Base-by-base conservation (phyloP, 2,329 filamentous ascomycete species). In the Neonectria hederae region DNA sequence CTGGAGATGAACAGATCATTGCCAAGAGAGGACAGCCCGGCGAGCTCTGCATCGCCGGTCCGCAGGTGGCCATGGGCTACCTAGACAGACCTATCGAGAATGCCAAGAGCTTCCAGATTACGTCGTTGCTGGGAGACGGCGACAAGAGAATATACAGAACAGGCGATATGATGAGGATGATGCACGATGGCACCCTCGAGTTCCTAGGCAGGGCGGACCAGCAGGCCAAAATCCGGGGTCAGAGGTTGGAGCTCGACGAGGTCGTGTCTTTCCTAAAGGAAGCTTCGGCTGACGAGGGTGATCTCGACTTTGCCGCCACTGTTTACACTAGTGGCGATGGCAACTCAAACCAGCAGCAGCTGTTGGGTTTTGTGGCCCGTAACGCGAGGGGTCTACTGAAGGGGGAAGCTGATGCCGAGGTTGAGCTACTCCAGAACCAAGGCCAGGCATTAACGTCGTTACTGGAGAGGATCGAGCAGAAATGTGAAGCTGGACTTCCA, bases 11-110 rank as follows among this genome's bases (percentile, higher is more conserved):
- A 40, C 54, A 67, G 11, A 42, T 68, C 4, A n/a, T 71, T 22
- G 64, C 67, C 30, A 62, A 60, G 4, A 63, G 62, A 10, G 70
- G 72, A 9, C 69, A 72, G 62, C 57, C 76, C 7, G 82, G 82
- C 9, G 82, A 84, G 68, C 72, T 84, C 14, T 82, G 79, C 49
- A 81, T 84, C 51, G 80, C 80, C 43, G 82, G 82, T 11, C 73
- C 77, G 10, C 82, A 83, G 66, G 71, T 84, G 5, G 82, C 82
- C 19, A 72, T 79, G 42, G 81, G 79, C 13, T 84, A 84, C 58
- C 72, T 81, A 58, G 74, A 78, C 42, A 78, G 77, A 32, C 71
- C 72, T 7, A 61, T 61, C 4, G 65, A 65, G 40, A 68, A 63
- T 17, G 64, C 38, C 38, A 42, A 42, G n/a, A 42, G 38, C n/a